Evolutionary conservation across 257 asterid species (phyloP), one percentile per base, ranked within the genome.

Genomic region (Paraleonurus japonicus): DNA sequence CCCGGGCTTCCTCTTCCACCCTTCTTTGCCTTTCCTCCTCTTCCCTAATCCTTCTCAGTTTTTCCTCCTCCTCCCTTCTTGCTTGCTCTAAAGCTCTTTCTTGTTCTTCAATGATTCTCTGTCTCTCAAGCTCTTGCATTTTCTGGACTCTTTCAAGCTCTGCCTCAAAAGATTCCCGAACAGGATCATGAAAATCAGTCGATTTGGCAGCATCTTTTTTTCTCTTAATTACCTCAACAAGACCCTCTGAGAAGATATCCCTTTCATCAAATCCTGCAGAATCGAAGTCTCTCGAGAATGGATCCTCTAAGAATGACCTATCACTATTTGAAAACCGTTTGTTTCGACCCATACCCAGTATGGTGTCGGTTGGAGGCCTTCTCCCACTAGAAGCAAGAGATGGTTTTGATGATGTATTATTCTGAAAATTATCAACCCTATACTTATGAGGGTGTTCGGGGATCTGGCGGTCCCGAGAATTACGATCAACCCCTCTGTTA

Each of bases 141-240:
- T 87, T 85, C 83, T 95, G 99, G 72, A 95, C 98, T 79, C 92
- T 86, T 76, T 92, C 99, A 70, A 95, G 96, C 76, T 95, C 99
- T 74, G 98, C 99, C 86, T 95, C 98, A 70, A 89, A 95, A 48
- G 97, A 95, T 79, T 95, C 98, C 69, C 99, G 84, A 61, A 83
- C 85, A 47, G 99, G 99, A 81, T 95, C 99, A 30, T 85, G 90
- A 77, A 88, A 83, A 70, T 92, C 94, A 65, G 88, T 83, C 11
- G 86, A 75, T 68, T 83, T 87, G 43, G 79, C 84, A 69, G 83
- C 80, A 67, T 95, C 97, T 62, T 87, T 95, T 79, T 90, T 95
- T 83, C 95, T 87, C 87, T 86, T 95, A 61, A 92, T 82, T 57
- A 89, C 90, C 75, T 96, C 98, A 58, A 78, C 80, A 76, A 87